Base-by-base conservation (phyloP, 2,329 filamentous ascomycete genomes). In the Rutstroemia sp. region DNA sequence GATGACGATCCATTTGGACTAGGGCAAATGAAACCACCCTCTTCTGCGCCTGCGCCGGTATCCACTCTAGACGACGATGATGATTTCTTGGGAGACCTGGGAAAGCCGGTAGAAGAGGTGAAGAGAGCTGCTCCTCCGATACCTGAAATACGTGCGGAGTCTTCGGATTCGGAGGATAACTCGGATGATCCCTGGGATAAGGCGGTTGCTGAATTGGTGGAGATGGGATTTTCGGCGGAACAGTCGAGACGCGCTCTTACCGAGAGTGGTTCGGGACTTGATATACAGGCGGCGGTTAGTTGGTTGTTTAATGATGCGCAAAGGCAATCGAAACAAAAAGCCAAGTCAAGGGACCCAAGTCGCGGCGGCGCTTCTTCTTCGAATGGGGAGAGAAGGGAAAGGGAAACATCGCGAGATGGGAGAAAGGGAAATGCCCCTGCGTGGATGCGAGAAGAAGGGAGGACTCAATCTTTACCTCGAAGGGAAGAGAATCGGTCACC, bases 1-100 rank as follows among this genome's bases (percentile, higher is more conserved):
- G 86, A 92, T 64, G 90, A 95, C 67, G 90, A 96, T 67, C 89
- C 91, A 2, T 96, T 97, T 69, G 92, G 89, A 0, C 74, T 96
- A 38, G 85, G 78, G 58, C 76, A 86, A 61, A 69, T 90, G 65
- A 61, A 72, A 67, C 72, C 51, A 30, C 61, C 53, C 23, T 54
- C 46, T 65, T 30, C 69, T 21, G 62, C 68, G 21, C 55, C 61
- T 21, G 65, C 68, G 25, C 65, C 58, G 8, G 66, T 61, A 19
- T 51, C 51, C 49, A 60, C 62, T 9, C 55, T 62, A 0, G 71
- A 70, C n/a, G 82, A 84, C 30, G 81, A 85, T 48, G 80, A 86
- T 57, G 84, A 88, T 64, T 79, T 88, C 46, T 69, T 88, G 21
- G 84, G 84, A 7, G 82, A 86, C 61, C 69, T 88, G 17, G 82